Evolutionary conservation across 2,329 filamentous ascomycete species (phyloP).

Genomic region (Emmonsiellopsis sp.): DNA sequence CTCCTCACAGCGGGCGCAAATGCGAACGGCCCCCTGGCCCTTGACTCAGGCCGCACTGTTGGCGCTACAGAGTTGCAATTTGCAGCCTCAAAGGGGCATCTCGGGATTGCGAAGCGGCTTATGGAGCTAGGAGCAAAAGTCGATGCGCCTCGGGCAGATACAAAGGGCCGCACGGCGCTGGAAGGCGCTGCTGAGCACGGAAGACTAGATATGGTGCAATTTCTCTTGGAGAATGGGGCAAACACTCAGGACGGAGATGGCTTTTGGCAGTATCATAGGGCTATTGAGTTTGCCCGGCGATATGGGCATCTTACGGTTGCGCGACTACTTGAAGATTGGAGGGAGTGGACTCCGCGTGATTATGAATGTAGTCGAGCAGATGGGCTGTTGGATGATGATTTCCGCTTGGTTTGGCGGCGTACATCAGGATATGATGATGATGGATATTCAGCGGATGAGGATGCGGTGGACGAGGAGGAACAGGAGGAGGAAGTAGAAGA

Average conservation of each 20-base stretch:
- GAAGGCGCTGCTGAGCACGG: conserved; percentile 21
- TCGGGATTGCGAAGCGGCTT: conserved; percentile 14
- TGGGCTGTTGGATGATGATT: neutral
- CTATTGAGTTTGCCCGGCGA: conserved; percentile 10
- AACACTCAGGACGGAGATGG: conserved; percentile 6
- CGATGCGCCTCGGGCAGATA: conserved; percentile 11
- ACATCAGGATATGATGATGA: neutral
- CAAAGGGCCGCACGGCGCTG: conserved; percentile 18
- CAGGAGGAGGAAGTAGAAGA: too few relatives aligned
- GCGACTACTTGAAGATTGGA: conserved; percentile 6
- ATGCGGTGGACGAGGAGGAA: neutral
- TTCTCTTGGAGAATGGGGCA: conserved; percentile 18
- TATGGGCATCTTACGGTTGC: conserved; percentile 12
- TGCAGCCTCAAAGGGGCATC: conserved; percentile 17
- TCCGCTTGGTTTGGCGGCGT: neutral
- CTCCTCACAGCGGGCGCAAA: conserved; percentile 4
- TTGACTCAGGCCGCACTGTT: neutral
- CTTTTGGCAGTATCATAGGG: conserved; percentile 7
- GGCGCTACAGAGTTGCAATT: conserved; percentile 21
- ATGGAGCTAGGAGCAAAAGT: conserved; percentile 15
- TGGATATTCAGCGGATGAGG: neutral
- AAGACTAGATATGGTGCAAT: conserved; percentile 19
- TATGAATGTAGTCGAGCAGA: neutral
- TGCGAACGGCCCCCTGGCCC: conserved; percentile 6
- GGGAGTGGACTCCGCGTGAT: neutral